Evolutionary conservation across 805 yeast genomes (phyloP).

Genomic region (Hanseniaspora singularis): DNA sequence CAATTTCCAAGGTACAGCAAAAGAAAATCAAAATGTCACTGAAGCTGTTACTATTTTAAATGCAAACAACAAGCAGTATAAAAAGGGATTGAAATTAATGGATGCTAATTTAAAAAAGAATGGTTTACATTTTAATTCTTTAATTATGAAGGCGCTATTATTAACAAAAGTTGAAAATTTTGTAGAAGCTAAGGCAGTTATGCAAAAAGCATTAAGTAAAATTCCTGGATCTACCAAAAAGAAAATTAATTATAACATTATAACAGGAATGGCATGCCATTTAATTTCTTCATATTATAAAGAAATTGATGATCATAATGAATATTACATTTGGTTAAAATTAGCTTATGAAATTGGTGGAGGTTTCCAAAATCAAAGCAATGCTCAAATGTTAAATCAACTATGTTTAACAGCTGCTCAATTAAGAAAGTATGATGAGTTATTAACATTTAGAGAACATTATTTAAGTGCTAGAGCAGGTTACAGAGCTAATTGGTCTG

Average conservation of each 20-base stretch:
- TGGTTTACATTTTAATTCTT: slow-evolving; percentile 62
- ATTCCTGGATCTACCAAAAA: slow-evolving; percentile 38
- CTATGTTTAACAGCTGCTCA: slow-evolving; percentile 71
- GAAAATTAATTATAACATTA: slow-evolving; percentile 36
- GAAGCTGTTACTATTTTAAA: slow-evolving; percentile 79
- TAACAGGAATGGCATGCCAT: slow-evolving; percentile 41
- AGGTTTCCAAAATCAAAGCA: slow-evolving; percentile 35
- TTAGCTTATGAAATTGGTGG: slow-evolving; percentile 60
- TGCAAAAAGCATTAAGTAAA: slow-evolving; percentile 48
- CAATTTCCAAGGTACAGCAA: slow-evolving; percentile 27
- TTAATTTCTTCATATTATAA: slow-evolving; percentile 77
- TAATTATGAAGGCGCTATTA: slow-evolving; percentile 73
- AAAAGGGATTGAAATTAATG: slow-evolving; percentile 64
- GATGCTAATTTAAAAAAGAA: slow-evolving; percentile 69
- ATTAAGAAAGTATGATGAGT: slow-evolving; percentile 54
- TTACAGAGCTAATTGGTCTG: slow-evolving; percentile 82
- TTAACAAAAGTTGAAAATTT: slow-evolving; percentile 45
- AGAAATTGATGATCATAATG: slow-evolving; percentile 51
- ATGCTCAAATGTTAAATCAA: slow-evolving; percentile 71
- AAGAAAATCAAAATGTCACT: slow-evolving; percentile 66
- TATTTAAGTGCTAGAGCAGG: slow-evolving; percentile 67
- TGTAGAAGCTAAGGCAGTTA: slow-evolving; percentile 50
- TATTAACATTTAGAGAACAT: slow-evolving; percentile 51
- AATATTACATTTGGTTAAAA: slow-evolving; percentile 67
- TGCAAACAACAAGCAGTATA: slow-evolving; percentile 53